Base-by-base conservation (phyloP, 176 grass and related monocot genomes). In the Carex littledalei region DNA sequence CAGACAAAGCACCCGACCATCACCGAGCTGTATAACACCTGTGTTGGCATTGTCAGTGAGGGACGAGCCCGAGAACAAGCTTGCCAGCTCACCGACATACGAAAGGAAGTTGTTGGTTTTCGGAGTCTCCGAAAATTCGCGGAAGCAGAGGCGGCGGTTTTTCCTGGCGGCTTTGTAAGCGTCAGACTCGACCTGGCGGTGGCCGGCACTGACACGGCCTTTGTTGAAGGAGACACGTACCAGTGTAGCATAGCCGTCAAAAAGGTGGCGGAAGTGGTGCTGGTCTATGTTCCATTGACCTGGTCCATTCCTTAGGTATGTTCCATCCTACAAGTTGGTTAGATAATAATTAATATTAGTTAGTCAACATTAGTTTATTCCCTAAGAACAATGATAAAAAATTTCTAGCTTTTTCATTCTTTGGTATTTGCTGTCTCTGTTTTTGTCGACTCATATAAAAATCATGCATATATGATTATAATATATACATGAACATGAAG, bases 1-100 rank as follows among this genome's bases (percentile, higher is more conserved):
- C 9, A 99, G 93, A 86, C 97, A 99, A 8, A 99, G 70, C 37
- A 99, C 93, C 63, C 97, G 93, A 63, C 97, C 97, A 86, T 99
- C 97, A 58, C 93, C 97, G 67, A 99, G 97, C 79, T 57, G 17
- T n/a, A 94, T 89, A 60, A 99, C 90, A 26, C 97, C 97, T 31
- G 97, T 99, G 91, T 99, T 99, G 85, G 97, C 81, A 92, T 99
- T 99, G 90, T 99, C 97, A 57, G 97, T 99, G 85, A 99, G 93
- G 3, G 97, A 99, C 13, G 91, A 84, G 39, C 97, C 97, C 8
- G 93, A 92, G 81, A 95, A 92, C 86, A 99, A 84, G 81, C 55
- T 87, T 13, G 88, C 91, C 1, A 99, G 88, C 81, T 99, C 90
- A 20, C 91, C 84, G 12, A 99, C 73, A 78, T 86, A 69, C 3